A percentile compares a stretch with the other conserved stretches of the same genome.
These are phyloP conservation scores for Coccomyxa sp. DNA, from an alignment of 139 green algal genomes.

Conservation along the genomic window DNA sequence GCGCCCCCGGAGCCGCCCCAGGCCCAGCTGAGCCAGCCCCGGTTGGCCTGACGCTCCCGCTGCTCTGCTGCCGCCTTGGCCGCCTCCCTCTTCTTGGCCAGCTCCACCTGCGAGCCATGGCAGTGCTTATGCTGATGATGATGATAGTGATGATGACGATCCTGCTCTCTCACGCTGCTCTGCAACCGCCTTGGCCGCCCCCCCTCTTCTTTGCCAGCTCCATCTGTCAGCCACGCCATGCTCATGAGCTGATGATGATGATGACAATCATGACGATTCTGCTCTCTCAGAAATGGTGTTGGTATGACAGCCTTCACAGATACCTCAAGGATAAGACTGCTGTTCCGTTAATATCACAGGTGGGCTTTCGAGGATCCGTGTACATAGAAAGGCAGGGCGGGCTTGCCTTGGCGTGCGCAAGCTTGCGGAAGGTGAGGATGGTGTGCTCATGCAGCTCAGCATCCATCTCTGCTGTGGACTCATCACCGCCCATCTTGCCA, in stretches of 20 bases:
- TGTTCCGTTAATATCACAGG: too few relatives aligned
- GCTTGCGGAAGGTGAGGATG: constrained; percentile 72
- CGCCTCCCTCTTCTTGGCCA: constrained; percentile 12
- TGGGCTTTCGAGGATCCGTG: too few relatives aligned
- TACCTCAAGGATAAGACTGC: too few relatives aligned
- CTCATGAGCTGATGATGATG: neutral
- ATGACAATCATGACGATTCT: too few relatives aligned
- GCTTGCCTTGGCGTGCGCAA: constrained; percentile 59
- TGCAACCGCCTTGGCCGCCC: constrained; percentile 16
- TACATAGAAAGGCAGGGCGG: too few relatives aligned
- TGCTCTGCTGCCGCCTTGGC: constrained; percentile 16
- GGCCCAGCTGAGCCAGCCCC: constrained; percentile 48
- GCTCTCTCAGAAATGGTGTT: too few relatives aligned
- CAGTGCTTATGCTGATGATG: neutral
- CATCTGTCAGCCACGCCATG: too few relatives aligned
- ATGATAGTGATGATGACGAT: too few relatives aligned
- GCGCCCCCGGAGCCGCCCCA: constrained; percentile 12
- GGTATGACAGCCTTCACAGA: too few relatives aligned
- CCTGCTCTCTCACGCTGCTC: constrained; percentile 5
- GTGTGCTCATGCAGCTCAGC: constrained; percentile 59
- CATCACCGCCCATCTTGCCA: constrained; percentile 36
- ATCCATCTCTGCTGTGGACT: constrained; percentile 57
- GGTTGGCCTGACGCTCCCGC: neutral
- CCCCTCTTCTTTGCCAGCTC: constrained; percentile 14
- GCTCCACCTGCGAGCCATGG: constrained; percentile 27